Evolutionary conservation across 805 yeast species (phyloP).

Genomic region (Teunomyces tritomae): DNA sequence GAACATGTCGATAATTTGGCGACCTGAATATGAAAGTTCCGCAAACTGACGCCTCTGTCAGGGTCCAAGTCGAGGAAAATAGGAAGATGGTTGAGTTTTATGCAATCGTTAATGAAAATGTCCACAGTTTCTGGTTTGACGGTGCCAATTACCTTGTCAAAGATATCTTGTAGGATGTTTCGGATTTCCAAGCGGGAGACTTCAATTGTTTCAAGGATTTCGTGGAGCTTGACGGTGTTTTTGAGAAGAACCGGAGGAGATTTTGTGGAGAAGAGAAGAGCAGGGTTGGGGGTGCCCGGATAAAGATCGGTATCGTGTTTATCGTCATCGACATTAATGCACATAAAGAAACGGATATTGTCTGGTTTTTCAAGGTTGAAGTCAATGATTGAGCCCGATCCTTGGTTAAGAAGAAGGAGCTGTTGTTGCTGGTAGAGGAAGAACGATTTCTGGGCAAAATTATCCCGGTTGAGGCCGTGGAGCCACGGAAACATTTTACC

Average conservation of each 20-base stretch:
- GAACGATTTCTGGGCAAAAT: conserved; percentile 53
- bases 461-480: conserved; percentile 67
- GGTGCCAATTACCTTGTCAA: conserved; percentile 11
- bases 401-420: not conserved
- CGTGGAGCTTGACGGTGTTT: conserved; percentile 54
- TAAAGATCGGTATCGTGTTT: conserved; percentile 1
- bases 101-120: conserved; percentile 41
- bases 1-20: conserved; percentile 74
- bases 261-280: not conserved
- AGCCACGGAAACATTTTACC: conserved; percentile 83
- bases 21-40: conserved; percentile 85
- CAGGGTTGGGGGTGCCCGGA: not conserved
- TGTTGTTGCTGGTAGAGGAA: conserved; percentile 31
- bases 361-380: conserved; percentile 20
- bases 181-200: conserved; percentile 36
- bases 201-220: conserved; percentile 51
- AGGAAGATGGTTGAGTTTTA: conserved; percentile 45
- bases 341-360: conserved; percentile 39
- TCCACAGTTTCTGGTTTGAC: conserved; percentile 18
- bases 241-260: conserved; percentile 28
- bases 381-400: conserved; percentile 1
- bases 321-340: conserved; percentile 20
- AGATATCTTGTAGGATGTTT: conserved; percentile 19
- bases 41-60: conserved; percentile 65
- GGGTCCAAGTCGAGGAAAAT: conserved; percentile 63